Percentiles rank a stretch among this genome's conserved stretches.
Evolutionary conservation across 345 rosid species (phyloP).

Genomic region (Laguncularia racemosa): DNA sequence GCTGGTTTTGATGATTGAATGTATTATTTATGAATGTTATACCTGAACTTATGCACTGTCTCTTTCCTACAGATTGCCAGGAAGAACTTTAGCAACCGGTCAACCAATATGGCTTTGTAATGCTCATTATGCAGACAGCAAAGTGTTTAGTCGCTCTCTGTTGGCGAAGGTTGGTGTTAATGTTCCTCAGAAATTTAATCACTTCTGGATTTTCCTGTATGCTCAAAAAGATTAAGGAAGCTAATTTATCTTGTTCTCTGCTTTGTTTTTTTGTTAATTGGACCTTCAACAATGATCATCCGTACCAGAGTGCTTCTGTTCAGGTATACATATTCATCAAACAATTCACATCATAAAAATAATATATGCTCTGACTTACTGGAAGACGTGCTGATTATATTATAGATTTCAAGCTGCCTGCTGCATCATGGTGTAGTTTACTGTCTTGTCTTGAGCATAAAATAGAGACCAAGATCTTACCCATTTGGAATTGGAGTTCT

Average conservation of each 20-base stretch:
- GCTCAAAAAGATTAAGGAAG: neutral
- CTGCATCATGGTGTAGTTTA: too few relatives aligned
- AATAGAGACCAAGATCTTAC: too few relatives aligned
- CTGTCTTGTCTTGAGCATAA: too few relatives aligned
- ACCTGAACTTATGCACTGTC: neutral
- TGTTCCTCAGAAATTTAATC: neutral
- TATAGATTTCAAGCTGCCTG: too few relatives aligned
- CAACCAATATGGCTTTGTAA: conserved; percentile 31
- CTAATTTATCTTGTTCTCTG: conserved; percentile 3
- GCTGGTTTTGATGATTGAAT: neutral
- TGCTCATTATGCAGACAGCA: conserved; percentile 37
- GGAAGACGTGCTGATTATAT: too few relatives aligned
- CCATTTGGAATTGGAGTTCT: too few relatives aligned
- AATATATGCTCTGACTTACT: neutral
- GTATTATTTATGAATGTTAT: too few relatives aligned
- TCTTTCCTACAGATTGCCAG: conserved; percentile 28
- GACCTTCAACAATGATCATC: conserved; percentile 11
- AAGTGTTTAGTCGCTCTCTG: conserved; percentile 34
- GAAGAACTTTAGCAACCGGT: conserved; percentile 30
- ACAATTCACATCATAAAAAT: neutral
- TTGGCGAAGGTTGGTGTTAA: conserved; percentile 30
- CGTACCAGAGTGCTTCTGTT: conserved; percentile 74
- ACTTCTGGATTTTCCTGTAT: neutral
- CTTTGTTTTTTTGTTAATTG: conserved; percentile 9
- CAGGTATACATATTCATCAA: conserved; percentile 35